These are phyloP conservation scores for Tricholoma terreum DNA, from an alignment of 768 basidiomycete species.

Conservation along the genomic window DNA sequence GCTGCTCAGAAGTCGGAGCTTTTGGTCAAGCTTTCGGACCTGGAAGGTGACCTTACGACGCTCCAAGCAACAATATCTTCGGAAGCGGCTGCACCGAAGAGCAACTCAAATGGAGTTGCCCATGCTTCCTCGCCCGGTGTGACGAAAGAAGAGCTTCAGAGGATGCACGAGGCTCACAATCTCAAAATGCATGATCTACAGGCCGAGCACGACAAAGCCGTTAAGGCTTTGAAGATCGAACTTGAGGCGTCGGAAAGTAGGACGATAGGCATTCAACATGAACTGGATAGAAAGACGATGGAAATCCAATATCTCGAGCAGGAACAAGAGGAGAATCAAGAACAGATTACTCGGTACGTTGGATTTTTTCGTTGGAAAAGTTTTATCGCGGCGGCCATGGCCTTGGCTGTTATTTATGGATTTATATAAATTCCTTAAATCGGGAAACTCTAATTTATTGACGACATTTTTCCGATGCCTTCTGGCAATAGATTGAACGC, in stretches of 20 bases:
- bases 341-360: conserved; percentile 78
- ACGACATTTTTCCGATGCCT: conserved; percentile 23
- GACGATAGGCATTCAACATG: conserved; percentile 54
- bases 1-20: conserved; percentile 63
- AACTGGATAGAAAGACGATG: conserved; percentile 69
- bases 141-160: conserved; percentile 74
- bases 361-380: conserved; percentile 56
- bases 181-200: conserved; percentile 73
- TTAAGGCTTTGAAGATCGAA: conserved; percentile 52
- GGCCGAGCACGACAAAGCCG: conserved; percentile 59
- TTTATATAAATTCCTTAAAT: conserved; percentile 38
- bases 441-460: conserved; percentile 35
- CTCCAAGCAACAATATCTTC: conserved; percentile 53
- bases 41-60: conserved; percentile 75
- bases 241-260: conserved; percentile 50
- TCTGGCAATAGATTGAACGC: conserved; percentile 59
- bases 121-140: conserved; percentile 47
- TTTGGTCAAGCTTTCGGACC: conserved; percentile 59
- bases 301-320: conserved; percentile 79
- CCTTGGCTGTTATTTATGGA: conserved; percentile 55
- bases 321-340: conserved; percentile 74
- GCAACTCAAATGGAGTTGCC: conserved; percentile 45
- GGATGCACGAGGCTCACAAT: conserved; percentile 81
- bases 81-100: conserved; percentile 50
- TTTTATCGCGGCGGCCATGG: conserved; percentile 48